Base-by-base conservation (phyloP, 2,329 filamentous ascomycete species). In the Colletotrichum sp. region DNA sequence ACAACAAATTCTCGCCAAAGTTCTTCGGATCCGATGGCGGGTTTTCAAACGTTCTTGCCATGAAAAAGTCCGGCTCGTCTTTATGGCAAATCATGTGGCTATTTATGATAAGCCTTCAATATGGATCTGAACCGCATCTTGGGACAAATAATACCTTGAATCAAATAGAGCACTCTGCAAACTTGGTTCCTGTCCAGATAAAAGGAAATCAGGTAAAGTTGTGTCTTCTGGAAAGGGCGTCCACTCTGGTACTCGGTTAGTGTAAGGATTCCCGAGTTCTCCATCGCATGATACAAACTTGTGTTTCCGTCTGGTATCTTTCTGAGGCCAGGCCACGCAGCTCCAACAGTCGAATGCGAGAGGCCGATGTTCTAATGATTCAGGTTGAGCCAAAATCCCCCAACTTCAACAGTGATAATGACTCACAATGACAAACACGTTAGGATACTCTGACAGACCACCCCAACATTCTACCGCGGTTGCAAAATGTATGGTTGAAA, bases 261-360 rank as follows among this genome's bases (percentile, higher is more conserved):
- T 5, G 18, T 0, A 21, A 13, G 9, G 0, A 3, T 48, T 7
- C 3, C 0, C 1, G 16, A 13, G 43, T 21, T 48, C n/a, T 52
- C 0, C 3, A 21, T 52, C 10, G 43, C n/a, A 5, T 21, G 10
- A 21, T 7, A 21, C 43, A 13, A 1, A 52, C 43, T 52, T 52
- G 43, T 52, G n/a, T 52, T 52, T 12, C 43, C 43, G 0, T 52
- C 43, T 0, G n/a, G 43, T 21, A 52, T 24, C 2, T 0, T 52
- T 52, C 6, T 21, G n/a, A 52, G 43, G 6, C 43, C 43, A 0
- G 9, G 43, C n/a, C 43, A 52, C n/a, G 43, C n/a, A 0, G 12
- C n/a, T 0, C 43, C 43, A 21, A 21, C n/a, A 7, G 43, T 52
- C n/a, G 43, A 52, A 1, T 52, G 43, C 43, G 43, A 52, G n/a